These are phyloP conservation scores for Chlorella sorokiniana DNA, from an alignment of 139 green algal species.

Conservation along the genomic window DNA sequence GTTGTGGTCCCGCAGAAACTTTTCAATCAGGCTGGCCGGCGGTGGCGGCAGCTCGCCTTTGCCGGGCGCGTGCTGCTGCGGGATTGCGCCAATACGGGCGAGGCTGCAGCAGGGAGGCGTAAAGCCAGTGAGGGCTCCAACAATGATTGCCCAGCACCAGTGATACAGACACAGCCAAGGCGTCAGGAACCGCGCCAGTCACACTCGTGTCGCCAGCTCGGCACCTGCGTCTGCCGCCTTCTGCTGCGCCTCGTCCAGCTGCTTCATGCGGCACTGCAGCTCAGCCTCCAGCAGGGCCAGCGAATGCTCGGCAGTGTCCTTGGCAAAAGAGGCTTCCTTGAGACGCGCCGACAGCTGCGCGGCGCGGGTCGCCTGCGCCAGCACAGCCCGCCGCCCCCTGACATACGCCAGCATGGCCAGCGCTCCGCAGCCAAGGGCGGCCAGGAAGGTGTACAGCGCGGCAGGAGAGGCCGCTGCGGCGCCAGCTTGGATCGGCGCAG, in stretches of 20 bases:
- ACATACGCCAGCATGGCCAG: background rate
- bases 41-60: conserved; percentile 33
- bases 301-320: conserved; percentile 31
- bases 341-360: conserved; percentile 14
- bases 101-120: background rate
- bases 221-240: background rate
- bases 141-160: background rate
- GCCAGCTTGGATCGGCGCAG: background rate
- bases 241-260: conserved; percentile 25
- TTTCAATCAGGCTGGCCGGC: conserved; percentile 28
- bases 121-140: background rate
- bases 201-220: background rate
- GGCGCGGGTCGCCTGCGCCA: background rate
- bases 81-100: background rate
- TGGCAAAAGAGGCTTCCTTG: conserved; percentile 29
- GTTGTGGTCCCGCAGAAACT: conserved; percentile 35
- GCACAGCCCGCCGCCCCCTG: background rate
- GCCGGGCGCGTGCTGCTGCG: background rate
- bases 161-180: background rate
- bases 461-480: background rate
- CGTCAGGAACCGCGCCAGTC: background rate
- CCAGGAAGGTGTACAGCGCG: background rate
- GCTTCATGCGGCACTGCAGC: conserved; percentile 32
- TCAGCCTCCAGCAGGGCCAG: conserved; percentile 35
- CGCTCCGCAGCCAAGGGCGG: background rate